Percentiles rank a stretch among this genome's conserved stretches.
phyloP scores from a whole-genome alignment of 768 basidiomycete genomes.

The Kwoniella newhampshirensis region DNA sequence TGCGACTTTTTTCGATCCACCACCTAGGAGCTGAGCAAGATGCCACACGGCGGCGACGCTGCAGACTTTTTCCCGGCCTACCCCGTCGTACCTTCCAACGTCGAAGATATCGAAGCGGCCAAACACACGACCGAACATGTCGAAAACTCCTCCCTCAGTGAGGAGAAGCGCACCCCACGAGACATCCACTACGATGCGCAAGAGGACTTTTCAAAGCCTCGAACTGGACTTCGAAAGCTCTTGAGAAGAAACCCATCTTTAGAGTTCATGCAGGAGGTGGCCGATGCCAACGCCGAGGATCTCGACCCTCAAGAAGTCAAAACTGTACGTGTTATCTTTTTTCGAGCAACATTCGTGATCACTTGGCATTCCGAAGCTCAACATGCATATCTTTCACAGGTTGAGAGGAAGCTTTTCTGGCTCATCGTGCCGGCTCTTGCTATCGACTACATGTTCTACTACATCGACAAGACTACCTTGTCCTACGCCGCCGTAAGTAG shows the following conservation, averaged over 20 bases:
- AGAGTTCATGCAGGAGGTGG: conserved; percentile 40
- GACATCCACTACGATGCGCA: conserved; percentile 30
- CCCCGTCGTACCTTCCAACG: conserved; percentile 8
- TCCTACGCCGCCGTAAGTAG: conserved; percentile 31
- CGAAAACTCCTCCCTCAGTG: conserved; percentile 26
- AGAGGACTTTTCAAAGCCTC: conserved; percentile 25
- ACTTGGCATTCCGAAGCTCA: not conserved
- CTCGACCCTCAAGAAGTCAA: conserved; percentile 41
- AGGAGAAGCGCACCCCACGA: conserved; percentile 9
- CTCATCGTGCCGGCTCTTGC: conserved; percentile 40
- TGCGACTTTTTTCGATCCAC: not conserved
- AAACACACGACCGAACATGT: conserved; percentile 29
- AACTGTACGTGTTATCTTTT: conserved; percentile 26
- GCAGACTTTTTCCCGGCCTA: conserved; percentile 21
- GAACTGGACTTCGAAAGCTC: conserved; percentile 28
- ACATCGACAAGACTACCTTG: conserved; percentile 39
- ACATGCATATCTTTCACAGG: conserved; percentile 16
- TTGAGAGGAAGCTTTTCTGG: conserved; percentile 42
- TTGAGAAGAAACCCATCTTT: conserved; percentile 34
- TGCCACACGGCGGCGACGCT: conserved; percentile 11
- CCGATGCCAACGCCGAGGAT: conserved; percentile 23
- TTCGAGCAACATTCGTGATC: not conserved
- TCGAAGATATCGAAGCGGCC: conserved; percentile 23
- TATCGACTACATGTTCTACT: conserved; percentile 44
- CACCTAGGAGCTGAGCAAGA: not conserved